Conservation (phyloP, 352 stramenopile genomes). For the Pseudoperonospora humuli region DNA sequence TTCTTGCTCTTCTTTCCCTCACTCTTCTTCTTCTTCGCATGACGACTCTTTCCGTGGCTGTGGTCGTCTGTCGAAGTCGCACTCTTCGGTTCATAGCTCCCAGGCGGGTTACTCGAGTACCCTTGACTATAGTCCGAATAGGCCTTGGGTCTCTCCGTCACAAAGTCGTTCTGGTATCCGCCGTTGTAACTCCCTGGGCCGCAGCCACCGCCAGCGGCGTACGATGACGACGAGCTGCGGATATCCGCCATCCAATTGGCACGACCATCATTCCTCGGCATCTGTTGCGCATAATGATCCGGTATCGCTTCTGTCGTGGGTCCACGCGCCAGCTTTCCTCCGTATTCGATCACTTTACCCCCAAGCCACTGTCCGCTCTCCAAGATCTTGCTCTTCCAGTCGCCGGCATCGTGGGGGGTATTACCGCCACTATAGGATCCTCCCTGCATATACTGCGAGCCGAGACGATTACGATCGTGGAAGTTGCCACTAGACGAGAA, state of each 20-base stretch:
- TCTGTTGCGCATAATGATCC: conserved; percentile 32
- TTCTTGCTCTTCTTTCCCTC: conserved; percentile 32
- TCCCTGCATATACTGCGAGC: conserved; percentile 20
- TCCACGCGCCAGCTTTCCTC: conserved; percentile 42
- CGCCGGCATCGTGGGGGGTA: conserved; percentile 14
- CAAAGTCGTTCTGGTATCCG: conserved; percentile 70
- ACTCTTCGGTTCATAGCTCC: conserved; percentile 6
- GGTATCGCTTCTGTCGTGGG: conserved; percentile 36
- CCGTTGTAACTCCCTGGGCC: conserved; percentile 12
- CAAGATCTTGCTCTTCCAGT: conserved; percentile 68
- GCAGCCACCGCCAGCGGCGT: conserved; percentile 1
- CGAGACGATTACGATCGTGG: conserved; percentile 44
- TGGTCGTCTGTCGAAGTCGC: background rate
- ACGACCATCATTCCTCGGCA: conserved; percentile 58
- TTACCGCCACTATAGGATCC: conserved; percentile 21
- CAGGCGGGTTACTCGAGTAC: conserved; percentile 1
- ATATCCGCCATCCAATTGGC: conserved; percentile 77
- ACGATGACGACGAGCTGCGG: conserved; percentile 41
- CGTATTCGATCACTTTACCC: conserved; percentile 67
- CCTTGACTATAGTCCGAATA: conserved; percentile 35
- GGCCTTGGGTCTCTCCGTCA: conserved; percentile 42
- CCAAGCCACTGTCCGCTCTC: conserved; percentile 64
- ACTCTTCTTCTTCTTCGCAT: conserved; percentile 41
- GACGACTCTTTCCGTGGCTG: conserved; percentile 16
- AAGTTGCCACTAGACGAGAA: conserved; percentile 31